Evolutionary conservation across 1,284 basidiomycete genomes (phyloP).

Genomic region (Coniophora puteana): DNA sequence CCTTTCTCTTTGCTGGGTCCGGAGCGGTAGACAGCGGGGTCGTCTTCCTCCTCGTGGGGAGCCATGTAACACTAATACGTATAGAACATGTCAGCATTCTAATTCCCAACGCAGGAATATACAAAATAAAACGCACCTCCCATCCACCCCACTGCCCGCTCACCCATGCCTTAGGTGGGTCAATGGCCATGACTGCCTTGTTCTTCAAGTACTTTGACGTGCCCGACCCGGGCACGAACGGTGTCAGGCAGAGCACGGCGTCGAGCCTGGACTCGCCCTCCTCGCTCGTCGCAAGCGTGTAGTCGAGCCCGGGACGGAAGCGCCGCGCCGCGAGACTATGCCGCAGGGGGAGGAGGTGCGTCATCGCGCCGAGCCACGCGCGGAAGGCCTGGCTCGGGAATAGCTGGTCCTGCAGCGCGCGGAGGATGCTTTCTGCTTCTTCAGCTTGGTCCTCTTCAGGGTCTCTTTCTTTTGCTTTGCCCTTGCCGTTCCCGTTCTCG

Average conservation of each 20-base stretch:
- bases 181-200: background rate
- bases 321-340: conserved; percentile 78
- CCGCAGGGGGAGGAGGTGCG: conserved; percentile 72
- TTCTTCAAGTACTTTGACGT: no score
- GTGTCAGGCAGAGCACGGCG: conserved; percentile 88
- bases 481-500: no score
- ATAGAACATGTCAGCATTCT: conserved; percentile 6
- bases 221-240: conserved; percentile 48
- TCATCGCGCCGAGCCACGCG: conserved; percentile 83
- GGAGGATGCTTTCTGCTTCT: conserved; percentile 56
- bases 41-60: conserved; percentile 88
- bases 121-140: conserved; percentile 58
- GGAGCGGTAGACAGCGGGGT: conserved; percentile 90
- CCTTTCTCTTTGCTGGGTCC: conserved; percentile 45
- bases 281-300: conserved; percentile 91
- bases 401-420: conserved; percentile 67
- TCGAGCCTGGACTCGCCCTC: conserved; percentile 83
- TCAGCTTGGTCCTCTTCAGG: no score
- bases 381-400: conserved; percentile 87
- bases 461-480: no score
- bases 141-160: conserved; percentile 88
- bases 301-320: conserved; percentile 92
- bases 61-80: conserved; percentile 85
- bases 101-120: conserved; percentile 1
- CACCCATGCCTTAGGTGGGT: no score